Base-by-base conservation (phyloP, 768 basidiomycete species). In the Collybia nuda region DNA sequence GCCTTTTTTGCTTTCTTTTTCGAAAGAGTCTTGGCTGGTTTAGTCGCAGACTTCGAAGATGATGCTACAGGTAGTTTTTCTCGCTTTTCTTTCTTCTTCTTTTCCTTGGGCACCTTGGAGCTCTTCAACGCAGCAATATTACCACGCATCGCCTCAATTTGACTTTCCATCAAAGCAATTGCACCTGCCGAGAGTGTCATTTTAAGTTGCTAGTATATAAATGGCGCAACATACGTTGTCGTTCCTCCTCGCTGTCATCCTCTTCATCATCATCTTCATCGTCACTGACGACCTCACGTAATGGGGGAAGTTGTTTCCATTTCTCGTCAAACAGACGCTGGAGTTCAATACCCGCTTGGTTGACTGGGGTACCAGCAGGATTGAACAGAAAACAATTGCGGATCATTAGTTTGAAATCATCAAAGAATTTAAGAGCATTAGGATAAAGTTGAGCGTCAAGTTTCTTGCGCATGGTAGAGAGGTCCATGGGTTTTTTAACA, bases 401-500 rank as follows among this genome's bases (percentile, higher is more conserved):
- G 61, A 98, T 88, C 89, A 98, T 94, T 54, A 96, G 74, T 68
- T 88, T 90, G 74, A 98, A 90, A 69, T 99, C 97, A 24, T 86
- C 82, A 56, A 88, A 85, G 65, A 98, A 93, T 62, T 86, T 85
- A 43, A 81, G 74, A 2, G 90, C 86, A n/a, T 76, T 85, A 1
- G 79, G 57, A 64, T 98, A 99, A 53, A 88, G 84, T 45, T 79
- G 75, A 28, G 74, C 75, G 37, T 93, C 89, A 42, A 99, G 76
- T 69, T 94, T 96, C 66, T 74, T 81, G 57, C 84, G 83, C 76
- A 99, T 94, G 7, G 91, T 93, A 9, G 83, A 79, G 52, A 99
- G 66, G 67, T 99, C 97, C 92, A 99, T 98, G 3, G 97, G 97
- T 60, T 84, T 85, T 76, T 94, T 96, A 65, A 99, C 77, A 57